These are phyloP conservation scores for Alternaria ventricosa DNA, from an alignment of 2,329 filamentous ascomycete genomes.

Conservation along the genomic window DNA sequence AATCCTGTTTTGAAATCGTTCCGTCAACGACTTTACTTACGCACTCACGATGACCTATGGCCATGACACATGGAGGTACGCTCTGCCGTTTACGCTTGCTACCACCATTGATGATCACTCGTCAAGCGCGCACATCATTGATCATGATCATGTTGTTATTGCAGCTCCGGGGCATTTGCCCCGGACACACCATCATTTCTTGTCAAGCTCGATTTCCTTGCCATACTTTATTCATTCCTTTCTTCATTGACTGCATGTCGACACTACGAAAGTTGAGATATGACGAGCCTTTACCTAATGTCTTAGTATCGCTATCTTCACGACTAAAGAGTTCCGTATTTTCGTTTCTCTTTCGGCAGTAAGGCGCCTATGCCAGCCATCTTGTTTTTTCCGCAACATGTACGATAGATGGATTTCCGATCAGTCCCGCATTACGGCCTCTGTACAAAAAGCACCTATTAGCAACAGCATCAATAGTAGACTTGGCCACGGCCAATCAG, in stretches of 20 bases:
- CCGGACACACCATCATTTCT: conserved; percentile 22
- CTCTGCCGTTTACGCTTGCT: conserved; percentile 38
- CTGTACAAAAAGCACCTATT: conserved; percentile 48
- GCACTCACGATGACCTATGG: conserved; percentile 49
- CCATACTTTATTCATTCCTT: conserved; percentile 24
- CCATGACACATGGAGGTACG: conserved; percentile 47
- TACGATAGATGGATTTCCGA: conserved; percentile 43
- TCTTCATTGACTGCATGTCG: conserved; percentile 33
- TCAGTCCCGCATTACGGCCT: conserved; percentile 41
- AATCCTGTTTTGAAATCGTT: conserved; percentile 49
- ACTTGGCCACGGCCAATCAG: conserved; percentile 27
- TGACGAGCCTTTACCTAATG: conserved; percentile 46
- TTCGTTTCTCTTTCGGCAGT: conserved; percentile 11
- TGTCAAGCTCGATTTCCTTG: conserved; percentile 21
- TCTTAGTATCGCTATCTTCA: conserved; percentile 44
- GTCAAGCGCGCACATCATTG: conserved; percentile 33
- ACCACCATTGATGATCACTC: conserved; percentile 35
- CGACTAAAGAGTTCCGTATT: conserved; percentile 33
- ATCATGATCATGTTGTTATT: conserved; percentile 21
- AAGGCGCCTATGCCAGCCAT: conserved; percentile 13
- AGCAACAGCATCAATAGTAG: conserved; percentile 43
- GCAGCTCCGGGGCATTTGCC: conserved; percentile 10
- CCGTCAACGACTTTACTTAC: conserved; percentile 44
- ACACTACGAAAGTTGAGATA: conserved; percentile 38
- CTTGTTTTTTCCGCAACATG: conserved; percentile 29